Evolutionary conservation across 2,329 filamentous ascomycete species (phyloP).

Genomic region (Pestalotiopsis sp.): DNA sequence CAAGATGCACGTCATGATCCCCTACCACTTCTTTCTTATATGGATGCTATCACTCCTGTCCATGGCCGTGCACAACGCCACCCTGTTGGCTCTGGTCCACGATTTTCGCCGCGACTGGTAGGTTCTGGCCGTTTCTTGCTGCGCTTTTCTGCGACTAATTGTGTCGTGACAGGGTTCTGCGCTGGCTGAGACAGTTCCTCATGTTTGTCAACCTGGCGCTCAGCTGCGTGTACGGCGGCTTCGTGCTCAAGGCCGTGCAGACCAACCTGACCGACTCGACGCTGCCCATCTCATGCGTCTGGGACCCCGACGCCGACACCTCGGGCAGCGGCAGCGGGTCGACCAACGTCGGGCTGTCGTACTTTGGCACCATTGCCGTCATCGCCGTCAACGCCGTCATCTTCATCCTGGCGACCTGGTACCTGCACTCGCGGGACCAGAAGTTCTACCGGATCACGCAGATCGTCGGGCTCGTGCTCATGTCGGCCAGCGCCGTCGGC

Average conservation of each 20-base stretch:
- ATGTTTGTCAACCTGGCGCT: slow-evolving; percentile 68
- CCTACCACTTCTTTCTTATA: slow-evolving; percentile 73
- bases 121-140: neutral
- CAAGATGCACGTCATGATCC: slow-evolving; percentile 59
- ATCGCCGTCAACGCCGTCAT: slow-evolving; percentile 61
- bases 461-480: slow-evolving; percentile 55
- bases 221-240: slow-evolving; percentile 57
- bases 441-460: slow-evolving; percentile 58
- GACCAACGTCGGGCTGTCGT: slow-evolving; percentile 48
- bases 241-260: slow-evolving; percentile 57
- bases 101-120: slow-evolving; percentile 67
- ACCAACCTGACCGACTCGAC: slow-evolving; percentile 53
- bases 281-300: slow-evolving; percentile 65
- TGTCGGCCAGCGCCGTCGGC: slow-evolving; percentile 59
- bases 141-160: neutral
- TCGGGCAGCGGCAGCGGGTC: slow-evolving; percentile 30
- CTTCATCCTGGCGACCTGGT: slow-evolving; percentile 65
- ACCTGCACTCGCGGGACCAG: slow-evolving; percentile 59
- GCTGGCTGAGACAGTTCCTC: slow-evolving; percentile 66
- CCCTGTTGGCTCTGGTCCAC: slow-evolving; percentile 65
- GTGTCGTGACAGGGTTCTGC: slow-evolving; percentile 44
- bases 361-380: slow-evolving; percentile 62
- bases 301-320: slow-evolving; percentile 40
- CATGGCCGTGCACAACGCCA: slow-evolving; percentile 67
- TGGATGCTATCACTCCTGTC: slow-evolving; percentile 69